Base-by-base conservation (phyloP, 2,329 filamentous ascomycete species). In the Rugonectria rugulosa region DNA sequence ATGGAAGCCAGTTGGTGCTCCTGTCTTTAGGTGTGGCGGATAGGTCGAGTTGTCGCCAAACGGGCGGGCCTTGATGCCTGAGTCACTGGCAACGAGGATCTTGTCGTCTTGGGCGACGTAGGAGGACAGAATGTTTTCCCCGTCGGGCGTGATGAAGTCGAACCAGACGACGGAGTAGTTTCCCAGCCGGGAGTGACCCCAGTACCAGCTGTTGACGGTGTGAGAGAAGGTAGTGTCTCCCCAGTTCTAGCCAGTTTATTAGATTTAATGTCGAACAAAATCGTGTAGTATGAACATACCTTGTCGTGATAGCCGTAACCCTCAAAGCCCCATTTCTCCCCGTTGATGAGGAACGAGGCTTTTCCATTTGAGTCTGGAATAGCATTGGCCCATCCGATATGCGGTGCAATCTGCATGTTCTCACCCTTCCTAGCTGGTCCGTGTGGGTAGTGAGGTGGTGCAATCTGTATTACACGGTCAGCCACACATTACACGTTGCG, bases 101-200 rank as follows among this genome's bases (percentile, higher is more conserved):
- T 38, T 40, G 2, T 26, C 32, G 11, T 48, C 15, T 38, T 48
- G 37, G 4, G 21, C 34, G 11, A 38, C 44, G 11, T 48, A 48
- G 6, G 32, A 34, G 3, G 44, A 27, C 2, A 38, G 23, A 10
- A 38, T n/a, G 23, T 21, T 26, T 15, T 48, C 15, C 9, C 32
- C 44, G 15, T 38, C 34, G n/a, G 24, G 12, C 6, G 32, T 26
- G 19, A 48, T 23, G 17, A 17, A 19, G 17, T 48, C 44, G 10
- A 27, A 23, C 44, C 32, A 48, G 9, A 48, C 44, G 15, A 48
- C 23, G 15, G 44, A 48, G n/a, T 38, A 48, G 10, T 15, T 20
- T 6, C 34, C 44, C 36, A 48, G 29, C 15, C 37, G 32, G 4
- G 20, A 34, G 20, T 48, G 34, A 4, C 32, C 44, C 44, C 32